A percentile compares a stretch with the other conserved stretches of the same genome.
phyloP scores from a whole-genome alignment of 2,329 filamentous ascomycete species.

The Raffaelea albimanens region DNA sequence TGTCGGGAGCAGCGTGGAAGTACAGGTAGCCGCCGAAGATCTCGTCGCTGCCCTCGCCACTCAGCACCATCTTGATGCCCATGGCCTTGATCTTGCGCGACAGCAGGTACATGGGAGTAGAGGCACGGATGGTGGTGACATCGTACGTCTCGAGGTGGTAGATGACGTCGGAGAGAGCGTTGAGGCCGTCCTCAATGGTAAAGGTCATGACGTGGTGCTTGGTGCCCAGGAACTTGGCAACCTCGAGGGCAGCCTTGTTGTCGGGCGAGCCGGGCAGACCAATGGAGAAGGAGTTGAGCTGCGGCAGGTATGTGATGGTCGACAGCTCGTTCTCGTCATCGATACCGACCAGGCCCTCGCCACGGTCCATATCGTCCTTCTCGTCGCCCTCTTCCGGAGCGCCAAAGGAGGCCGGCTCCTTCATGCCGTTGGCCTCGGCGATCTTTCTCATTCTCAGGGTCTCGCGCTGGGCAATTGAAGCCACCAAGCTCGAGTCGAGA shows the following conservation, averaged over 20 bases:
- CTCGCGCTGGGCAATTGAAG: conserved; percentile 90
- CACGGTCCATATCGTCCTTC: conserved; percentile 44
- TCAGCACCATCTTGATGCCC: conserved; percentile 99
- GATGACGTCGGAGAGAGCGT: conserved; percentile 94
- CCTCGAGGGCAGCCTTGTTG: conserved; percentile 82
- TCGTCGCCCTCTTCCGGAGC: conserved; percentile 24
- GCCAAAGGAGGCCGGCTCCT: conserved; percentile 35
- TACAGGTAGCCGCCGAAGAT: conserved; percentile 98
- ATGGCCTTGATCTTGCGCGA: conserved; percentile 99
- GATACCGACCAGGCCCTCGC: conserved; percentile 78
- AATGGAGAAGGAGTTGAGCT: conserved; percentile 98
- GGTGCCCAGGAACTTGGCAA: conserved; percentile 92
- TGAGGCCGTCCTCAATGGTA: conserved; percentile 92
- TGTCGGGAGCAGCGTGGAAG: conserved; percentile 90
- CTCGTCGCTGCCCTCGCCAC: conserved; percentile 93
- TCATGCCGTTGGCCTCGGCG: conserved; percentile 39
- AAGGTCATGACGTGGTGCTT: conserved; percentile 98
- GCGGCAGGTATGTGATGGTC: conserved; percentile 82
- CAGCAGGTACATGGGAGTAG: conserved; percentile 96
- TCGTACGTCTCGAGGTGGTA: conserved; percentile 97
- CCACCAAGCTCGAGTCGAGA: conserved; percentile 89
- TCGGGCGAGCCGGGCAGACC: conserved; percentile 89
- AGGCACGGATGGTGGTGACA: conserved; percentile 95
- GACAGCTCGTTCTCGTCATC: conserved; percentile 85
- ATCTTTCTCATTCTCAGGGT: conserved; percentile 66